Conservation (phyloP, 805 yeast genomes). For the Wickerhamomyces chaumierensis region DNA sequence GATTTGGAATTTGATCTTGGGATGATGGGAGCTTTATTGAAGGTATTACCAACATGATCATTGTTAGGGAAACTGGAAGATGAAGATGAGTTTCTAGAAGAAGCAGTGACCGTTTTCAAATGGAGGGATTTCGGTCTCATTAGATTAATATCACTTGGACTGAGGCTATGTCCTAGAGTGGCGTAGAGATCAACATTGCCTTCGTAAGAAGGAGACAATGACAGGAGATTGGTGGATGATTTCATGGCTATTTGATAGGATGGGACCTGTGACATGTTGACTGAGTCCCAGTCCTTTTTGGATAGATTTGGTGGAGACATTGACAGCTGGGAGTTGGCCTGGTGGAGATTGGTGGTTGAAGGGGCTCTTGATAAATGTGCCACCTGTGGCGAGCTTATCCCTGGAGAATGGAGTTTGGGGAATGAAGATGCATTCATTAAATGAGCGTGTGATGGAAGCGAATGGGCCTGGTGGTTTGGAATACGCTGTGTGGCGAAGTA, state of each 20-base stretch:
- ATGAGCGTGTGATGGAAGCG: not conserved
- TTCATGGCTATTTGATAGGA: constrained; percentile 73
- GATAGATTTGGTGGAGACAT: constrained; percentile 1
- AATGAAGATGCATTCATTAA: not conserved
- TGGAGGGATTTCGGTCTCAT: constrained; percentile 18
- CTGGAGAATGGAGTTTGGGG: constrained; percentile 26
- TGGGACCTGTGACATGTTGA: constrained; percentile 60
- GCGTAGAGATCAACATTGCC: not conserved
- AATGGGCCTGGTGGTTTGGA: constrained; percentile 4
- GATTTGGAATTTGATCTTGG: too few species aligned
- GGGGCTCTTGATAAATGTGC: constrained; percentile 49
- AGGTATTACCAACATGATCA: too few species aligned
- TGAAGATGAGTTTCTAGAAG: constrained; percentile 12
- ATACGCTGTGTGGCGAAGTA: constrained; percentile 21
- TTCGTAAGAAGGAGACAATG: constrained; percentile 58
- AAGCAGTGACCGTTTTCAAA: constrained; percentile 15
- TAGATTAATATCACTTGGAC: constrained; percentile 9
- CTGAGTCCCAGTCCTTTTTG: constrained; percentile 29
- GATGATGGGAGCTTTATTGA: too few species aligned
- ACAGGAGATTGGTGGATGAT: constrained; percentile 34
- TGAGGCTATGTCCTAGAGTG: constrained; percentile 1
- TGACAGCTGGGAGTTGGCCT: not conserved
- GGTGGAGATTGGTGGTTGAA: constrained; percentile 27
- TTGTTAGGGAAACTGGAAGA: too few species aligned
- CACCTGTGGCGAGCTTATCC: constrained; percentile 38